These are phyloP conservation scores for Colletotrichum sp. DNA, from an alignment of 2,329 filamentous ascomycete genomes.

Conservation along the genomic window DNA sequence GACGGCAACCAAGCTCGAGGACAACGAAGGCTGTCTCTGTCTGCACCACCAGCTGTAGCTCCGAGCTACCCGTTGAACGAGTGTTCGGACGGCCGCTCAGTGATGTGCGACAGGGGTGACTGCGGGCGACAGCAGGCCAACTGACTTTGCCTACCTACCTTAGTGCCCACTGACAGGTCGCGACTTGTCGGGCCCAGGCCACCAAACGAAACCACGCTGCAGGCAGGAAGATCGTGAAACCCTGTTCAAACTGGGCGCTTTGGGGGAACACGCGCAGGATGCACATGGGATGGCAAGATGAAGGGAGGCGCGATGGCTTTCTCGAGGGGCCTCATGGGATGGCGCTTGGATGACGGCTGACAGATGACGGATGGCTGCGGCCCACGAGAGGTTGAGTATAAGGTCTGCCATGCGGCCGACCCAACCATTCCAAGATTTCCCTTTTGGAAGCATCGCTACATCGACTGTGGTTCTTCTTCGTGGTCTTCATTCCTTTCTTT, in stretches of 20 bases:
- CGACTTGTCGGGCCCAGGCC: background rate
- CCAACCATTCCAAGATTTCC: background rate
- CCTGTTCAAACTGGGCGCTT: slow-evolving; percentile 15
- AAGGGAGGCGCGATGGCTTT: background rate
- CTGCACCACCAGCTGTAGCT: background rate
- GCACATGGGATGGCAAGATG: background rate
- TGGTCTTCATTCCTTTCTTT: slow-evolving; percentile 25
- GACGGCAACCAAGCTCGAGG: background rate
- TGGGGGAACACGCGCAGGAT: background rate
- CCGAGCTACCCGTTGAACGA: background rate
- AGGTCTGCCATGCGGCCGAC: background rate
- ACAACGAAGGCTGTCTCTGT: background rate
- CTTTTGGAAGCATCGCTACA: background rate
- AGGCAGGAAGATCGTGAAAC: slow-evolving; percentile 16
- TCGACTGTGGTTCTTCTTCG: slow-evolving; percentile 21
- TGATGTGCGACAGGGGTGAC: slow-evolving; percentile 12
- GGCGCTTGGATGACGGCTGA: slow-evolving; percentile 11
- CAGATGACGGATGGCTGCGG: background rate
- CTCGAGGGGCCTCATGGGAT: background rate
- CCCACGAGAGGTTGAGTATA: background rate
- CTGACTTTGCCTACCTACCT: background rate
- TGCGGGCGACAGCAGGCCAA: background rate
- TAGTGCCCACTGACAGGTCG: background rate
- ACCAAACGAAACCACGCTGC: slow-evolving; percentile 9
- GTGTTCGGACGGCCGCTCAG: slow-evolving; percentile 4